Evolutionary conservation across 1,284 basidiomycete species (phyloP).

Genomic region (Coniferiporia sulphurascens): DNA sequence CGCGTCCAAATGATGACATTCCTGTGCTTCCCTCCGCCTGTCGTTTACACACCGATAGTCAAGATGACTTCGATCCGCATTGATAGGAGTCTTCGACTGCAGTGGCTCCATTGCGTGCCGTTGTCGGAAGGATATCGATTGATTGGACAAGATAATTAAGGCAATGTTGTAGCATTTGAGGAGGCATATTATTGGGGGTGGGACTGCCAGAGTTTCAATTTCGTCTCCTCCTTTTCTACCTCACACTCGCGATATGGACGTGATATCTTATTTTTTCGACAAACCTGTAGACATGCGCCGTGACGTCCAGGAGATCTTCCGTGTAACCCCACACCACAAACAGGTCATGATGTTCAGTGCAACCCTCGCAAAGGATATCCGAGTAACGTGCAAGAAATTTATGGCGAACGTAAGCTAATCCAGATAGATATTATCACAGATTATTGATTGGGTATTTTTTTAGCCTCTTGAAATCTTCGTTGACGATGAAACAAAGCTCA

Average conservation of each 20-base stretch:
- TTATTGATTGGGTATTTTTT: conserved; percentile 7
- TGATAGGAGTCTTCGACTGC: not conserved
- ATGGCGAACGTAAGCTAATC: conserved; percentile 87
- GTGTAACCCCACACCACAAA: conserved; percentile 99
- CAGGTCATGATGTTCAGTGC: conserved; percentile 99
- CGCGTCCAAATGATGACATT: conserved; percentile 7
- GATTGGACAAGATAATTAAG: conserved; percentile 4
- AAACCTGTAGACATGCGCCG: conserved; percentile 96
- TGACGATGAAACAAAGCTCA: conserved; percentile 98
- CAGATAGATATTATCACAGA: conserved; percentile 1
- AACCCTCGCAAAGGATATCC: conserved; percentile 95
- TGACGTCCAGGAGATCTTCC: conserved; percentile 99
- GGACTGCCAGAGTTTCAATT: conserved; percentile 3
- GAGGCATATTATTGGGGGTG: not conserved
- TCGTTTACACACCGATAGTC: conserved; percentile 1
- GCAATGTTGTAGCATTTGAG: not conserved
- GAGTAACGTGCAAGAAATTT: conserved; percentile 98
- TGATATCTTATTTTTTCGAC: conserved; percentile 62
- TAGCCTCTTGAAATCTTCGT: conserved; percentile 99
- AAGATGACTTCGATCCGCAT: not conserved
- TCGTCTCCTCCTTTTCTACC: conserved; percentile 41
- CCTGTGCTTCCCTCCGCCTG: not conserved
- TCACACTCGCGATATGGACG: conserved; percentile 40
- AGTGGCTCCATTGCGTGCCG: not conserved
- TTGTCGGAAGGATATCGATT: not conserved